Base-by-base conservation (phyloP, 1,284 basidiomycete species). In the Apiotrichum laibachii region DNA sequence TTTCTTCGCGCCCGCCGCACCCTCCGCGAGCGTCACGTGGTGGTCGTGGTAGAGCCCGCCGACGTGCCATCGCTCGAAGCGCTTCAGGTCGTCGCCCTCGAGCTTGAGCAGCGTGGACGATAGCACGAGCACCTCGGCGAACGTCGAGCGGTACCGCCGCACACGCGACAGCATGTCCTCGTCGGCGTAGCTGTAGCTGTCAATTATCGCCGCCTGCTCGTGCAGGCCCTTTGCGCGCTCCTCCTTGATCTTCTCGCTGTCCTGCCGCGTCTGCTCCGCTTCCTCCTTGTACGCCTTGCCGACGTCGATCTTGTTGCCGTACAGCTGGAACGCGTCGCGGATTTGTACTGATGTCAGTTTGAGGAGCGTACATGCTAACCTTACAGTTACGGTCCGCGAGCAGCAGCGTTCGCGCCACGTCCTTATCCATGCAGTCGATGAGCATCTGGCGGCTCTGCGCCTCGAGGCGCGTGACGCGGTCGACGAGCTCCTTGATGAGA, bases 101-200 rank as follows among this genome's bases (percentile, higher is more conserved):
- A 80, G 67, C 44, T 67, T 67, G 56, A 78, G 73, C 39, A 79
- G 60, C 9, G 69, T 71, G n/a, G 70, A 67, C 2, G 72, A 75
- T 0, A 75, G 44, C 0, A 79, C 77, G 1, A 80, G 68, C 19
- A 79, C 66, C 56, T 73, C 69, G 15, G 79, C 79, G 59, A 78
- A 80, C 0, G 72, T 72, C 51, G 70, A 63, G 22, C 79, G 69
- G 52, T 80, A 80, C 43, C 66, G 50, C 16, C 62, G 49, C 7
- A 75, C 70, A 10, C 71, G 53, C 2, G 55, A 21, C 9, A 72
- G 60, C 68, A 72, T 69, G 59, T 70, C 67, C 10, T 62, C 54
- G 15, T 60, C 55, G n/a, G 34, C 31, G 11, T 13, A 39, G 35
- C 35, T 26, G 22, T 46, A 40, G 21, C 34, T 43, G 34, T 54